These are phyloP conservation scores for Tilletia setariae DNA, from an alignment of 1,284 basidiomycete genomes.

Conservation along the genomic window DNA sequence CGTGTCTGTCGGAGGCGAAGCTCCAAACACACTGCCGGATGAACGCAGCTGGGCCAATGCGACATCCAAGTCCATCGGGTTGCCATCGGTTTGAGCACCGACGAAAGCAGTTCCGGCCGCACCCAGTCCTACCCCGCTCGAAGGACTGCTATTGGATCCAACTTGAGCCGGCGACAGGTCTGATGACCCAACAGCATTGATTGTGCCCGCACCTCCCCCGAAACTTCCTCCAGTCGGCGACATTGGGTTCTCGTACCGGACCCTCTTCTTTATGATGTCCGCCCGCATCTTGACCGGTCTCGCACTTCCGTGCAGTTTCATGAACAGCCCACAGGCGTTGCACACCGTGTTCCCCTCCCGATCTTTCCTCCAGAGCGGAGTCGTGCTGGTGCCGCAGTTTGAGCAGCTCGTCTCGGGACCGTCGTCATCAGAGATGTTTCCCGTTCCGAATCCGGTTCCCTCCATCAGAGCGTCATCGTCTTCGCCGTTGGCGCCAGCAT, in stretches of 20 bases:
- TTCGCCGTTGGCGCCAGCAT: background rate
- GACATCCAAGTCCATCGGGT: slow-evolving; percentile 9
- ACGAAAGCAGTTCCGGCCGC: background rate
- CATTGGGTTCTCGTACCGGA: slow-evolving; percentile 34
- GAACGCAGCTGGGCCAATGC: background rate
- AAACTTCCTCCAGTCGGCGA: background rate
- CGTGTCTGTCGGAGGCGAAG: too few species aligned
- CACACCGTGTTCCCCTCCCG: slow-evolving; percentile 24
- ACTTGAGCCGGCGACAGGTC: too few species aligned
- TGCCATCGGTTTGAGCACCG: background rate
- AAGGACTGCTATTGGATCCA: background rate
- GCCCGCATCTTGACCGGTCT: slow-evolving; percentile 46
- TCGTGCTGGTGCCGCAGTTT: slow-evolving; percentile 51
- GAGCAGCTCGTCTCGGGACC: slow-evolving; percentile 40
- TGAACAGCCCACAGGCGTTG: slow-evolving; percentile 22
- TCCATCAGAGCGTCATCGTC: background rate
- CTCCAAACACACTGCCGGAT: background rate
- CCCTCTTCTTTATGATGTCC: slow-evolving; percentile 49
- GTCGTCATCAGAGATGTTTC: slow-evolving; percentile 15
- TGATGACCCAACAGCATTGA: background rate
- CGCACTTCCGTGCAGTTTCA: slow-evolving; percentile 46
- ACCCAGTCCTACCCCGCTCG: background rate
- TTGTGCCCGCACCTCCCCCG: background rate
- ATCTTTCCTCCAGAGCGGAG: slow-evolving; percentile 51
- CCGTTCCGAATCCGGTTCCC: background rate